Evolutionary conservation across 805 yeast species (phyloP), one percentile per base, ranked within the genome.

Genomic region (Candida pseudofarinosa): DNA sequence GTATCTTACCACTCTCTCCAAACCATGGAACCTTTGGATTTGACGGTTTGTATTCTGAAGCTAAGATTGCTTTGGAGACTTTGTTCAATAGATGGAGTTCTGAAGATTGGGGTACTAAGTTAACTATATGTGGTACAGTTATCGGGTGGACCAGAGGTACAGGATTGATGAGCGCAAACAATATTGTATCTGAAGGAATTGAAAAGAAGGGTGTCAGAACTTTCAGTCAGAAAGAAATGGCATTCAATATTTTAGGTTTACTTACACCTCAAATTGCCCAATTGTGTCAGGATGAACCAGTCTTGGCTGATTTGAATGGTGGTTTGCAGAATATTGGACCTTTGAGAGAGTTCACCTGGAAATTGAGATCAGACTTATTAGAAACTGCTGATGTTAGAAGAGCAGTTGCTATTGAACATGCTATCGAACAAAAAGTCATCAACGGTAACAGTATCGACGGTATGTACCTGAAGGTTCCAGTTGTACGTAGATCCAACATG

Each of bases 91-190:
- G 97, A 79, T 93, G 99, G 99, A 78, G 83, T 69, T 90, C 99
- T 38, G 99, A 93, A 76, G 85, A 89, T 46, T 93, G 99, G 99
- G 83, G 85, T 37, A 74, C 85, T 52, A 93, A 87, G 74, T 81
- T 93, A 72, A 93, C 98, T 46, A 76, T 93, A 47, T 90, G 97
- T 69, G 99, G 99, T 76, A 97, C 99, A 37, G 79, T 93, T 53
- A 93, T 93, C 67, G 99, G 99, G 65, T 93, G 99, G 99, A 93
- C 99, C 51, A 88, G 99, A 79, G 99, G 99, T 69, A 93, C 99
- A 46, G 99, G 99, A 62, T 82, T 93, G 62, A 93, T 93, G 99
- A 78, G 89, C 60, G 97, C 84, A 56, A 93, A 93, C 79, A 93
- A 93, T 74, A 85, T 88, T 63, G 88, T 93, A 65, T 97, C 99